Base-by-base conservation (phyloP, 306 rosid genomes). In the Astragalus glycyphyllos region DNA sequence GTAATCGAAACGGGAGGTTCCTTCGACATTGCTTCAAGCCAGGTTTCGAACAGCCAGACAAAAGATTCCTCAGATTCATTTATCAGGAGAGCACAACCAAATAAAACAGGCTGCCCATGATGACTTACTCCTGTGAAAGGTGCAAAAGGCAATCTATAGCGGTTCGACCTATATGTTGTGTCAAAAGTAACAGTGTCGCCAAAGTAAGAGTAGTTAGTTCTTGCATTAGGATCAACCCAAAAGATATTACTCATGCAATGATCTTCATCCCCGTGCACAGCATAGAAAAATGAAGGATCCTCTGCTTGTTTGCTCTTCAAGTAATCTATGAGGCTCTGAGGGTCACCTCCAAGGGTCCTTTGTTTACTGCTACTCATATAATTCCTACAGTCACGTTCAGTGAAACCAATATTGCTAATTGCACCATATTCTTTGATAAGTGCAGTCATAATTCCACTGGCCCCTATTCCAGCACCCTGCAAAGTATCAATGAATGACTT, bases 331-430 rank as follows among this genome's bases (percentile, higher is more conserved):
- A 77, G 81, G 65, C 69, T 77, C 15, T 50, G 81, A 60, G 76
- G 50, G 65, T 77, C 81, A 60, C 81, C 81, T 50, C 81, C 81
- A 69, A 77, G 81, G 42, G 81, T 77, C 66, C 81, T 77, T 42
- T 77, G 81, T 66, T 57, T 62, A 50, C 76, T 60, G 51, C 81
- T 69, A 7, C 76, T 77, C 76, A 77, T 77, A 61, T 77, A 77
- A 71, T 77, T 77, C 56, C 81, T 77, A 69, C 81, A 77, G 44
- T 77, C 81, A 69, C 76, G 81, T 76, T 77, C 81, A 17, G 81
- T 77, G 71, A 77, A 77, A 60, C 81, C 81, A 2, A 77, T 69
- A 61, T 69, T 77, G 65, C 65, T 77, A 53, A 77, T 69, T 31
- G 44, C 76, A 8, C 81, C 81, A 44, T 77, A 77, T 61, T 77